These are phyloP conservation scores for Tolypocladium sp. DNA, from an alignment of 2,329 filamentous ascomycete genomes.

Conservation along the genomic window DNA sequence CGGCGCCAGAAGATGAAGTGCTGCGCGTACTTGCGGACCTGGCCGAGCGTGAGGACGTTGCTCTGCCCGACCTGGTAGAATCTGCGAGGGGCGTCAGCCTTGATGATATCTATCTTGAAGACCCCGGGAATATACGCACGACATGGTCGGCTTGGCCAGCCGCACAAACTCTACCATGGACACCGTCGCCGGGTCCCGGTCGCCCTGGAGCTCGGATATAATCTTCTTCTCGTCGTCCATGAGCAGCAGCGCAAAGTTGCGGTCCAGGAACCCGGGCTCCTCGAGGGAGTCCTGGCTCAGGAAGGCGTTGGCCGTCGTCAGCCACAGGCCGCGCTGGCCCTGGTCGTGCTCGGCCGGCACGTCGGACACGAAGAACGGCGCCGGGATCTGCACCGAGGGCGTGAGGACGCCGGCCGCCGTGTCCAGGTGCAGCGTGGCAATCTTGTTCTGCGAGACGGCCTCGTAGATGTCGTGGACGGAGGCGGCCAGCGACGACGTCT, in stretches of 20 bases:
- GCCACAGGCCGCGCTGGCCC: conserved; percentile 67
- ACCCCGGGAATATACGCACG: conserved; percentile 29
- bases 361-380: conserved; percentile 62
- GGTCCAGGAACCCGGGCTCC: conserved; percentile 63
- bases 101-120: neutral
- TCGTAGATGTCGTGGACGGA: conserved; percentile 77
- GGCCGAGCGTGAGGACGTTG: conserved; percentile 64
- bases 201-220: conserved; percentile 64
- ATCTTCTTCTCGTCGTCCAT: conserved; percentile 73
- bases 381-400: conserved; percentile 55
- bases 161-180: conserved; percentile 76
- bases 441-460: conserved; percentile 73
- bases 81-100: conserved; percentile 13
- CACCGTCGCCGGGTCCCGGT: conserved; percentile 65
- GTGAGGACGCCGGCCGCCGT: conserved; percentile 48
- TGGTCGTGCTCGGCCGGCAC: conserved; percentile 60
- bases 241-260: conserved; percentile 78
- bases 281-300: conserved; percentile 58
- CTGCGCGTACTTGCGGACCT: conserved; percentile 79
- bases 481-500: conserved; percentile 67
- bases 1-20: conserved; percentile 96
- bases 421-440: conserved; percentile 73
- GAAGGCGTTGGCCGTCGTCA: conserved; percentile 77
- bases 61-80: conserved; percentile 63
- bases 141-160: conserved; percentile 59